Percentiles rank a stretch among this genome's conserved stretches.
Evolutionary conservation across 352 stramenopile species (phyloP).

Genomic region (Phytophthora sp.): DNA sequence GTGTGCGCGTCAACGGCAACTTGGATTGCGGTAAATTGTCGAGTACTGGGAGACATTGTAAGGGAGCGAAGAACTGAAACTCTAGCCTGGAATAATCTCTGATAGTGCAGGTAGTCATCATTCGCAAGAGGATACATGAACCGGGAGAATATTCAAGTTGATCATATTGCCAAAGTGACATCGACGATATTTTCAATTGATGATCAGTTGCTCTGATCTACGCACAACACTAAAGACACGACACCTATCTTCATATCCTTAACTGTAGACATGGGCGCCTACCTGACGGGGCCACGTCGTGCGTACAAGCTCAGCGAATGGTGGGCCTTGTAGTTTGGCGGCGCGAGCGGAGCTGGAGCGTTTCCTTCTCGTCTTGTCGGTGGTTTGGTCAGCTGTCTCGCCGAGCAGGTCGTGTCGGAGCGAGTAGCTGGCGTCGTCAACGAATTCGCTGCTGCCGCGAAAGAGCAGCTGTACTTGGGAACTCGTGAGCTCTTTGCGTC

Average conservation of each 20-base stretch:
- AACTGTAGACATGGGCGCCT: slow-evolving; percentile 66
- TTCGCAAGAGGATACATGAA: too few relatives aligned
- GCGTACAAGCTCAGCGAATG: slow-evolving; percentile 52
- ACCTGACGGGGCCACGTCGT: slow-evolving; percentile 67
- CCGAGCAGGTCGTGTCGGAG: slow-evolving; percentile 46
- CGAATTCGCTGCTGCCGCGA: slow-evolving; percentile 54
- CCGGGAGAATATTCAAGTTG: background rate
- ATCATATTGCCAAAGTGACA: background rate
- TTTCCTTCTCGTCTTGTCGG: slow-evolving; percentile 10
- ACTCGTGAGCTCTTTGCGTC: slow-evolving; percentile 47
- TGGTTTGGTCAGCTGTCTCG: slow-evolving; percentile 12
- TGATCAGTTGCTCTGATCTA: slow-evolving; percentile 4
- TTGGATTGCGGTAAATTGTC: too few relatives aligned
- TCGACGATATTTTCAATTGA: slow-evolving; percentile 5
- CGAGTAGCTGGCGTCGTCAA: slow-evolving; percentile 62
- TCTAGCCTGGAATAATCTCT: too few relatives aligned
- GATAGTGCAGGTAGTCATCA: too few relatives aligned
- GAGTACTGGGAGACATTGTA: too few relatives aligned
- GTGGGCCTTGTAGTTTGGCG: slow-evolving; percentile 33
- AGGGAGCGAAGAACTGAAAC: too few relatives aligned
- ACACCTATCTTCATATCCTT: slow-evolving; percentile 9
- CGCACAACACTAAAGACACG: slow-evolving; percentile 12
- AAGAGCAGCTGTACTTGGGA: slow-evolving; percentile 68
- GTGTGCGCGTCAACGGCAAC: too few relatives aligned
- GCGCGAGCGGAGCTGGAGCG: slow-evolving; percentile 15